Base-by-base conservation (phyloP, 2,329 filamentous ascomycete species). In the Rutstroemia sp. region DNA sequence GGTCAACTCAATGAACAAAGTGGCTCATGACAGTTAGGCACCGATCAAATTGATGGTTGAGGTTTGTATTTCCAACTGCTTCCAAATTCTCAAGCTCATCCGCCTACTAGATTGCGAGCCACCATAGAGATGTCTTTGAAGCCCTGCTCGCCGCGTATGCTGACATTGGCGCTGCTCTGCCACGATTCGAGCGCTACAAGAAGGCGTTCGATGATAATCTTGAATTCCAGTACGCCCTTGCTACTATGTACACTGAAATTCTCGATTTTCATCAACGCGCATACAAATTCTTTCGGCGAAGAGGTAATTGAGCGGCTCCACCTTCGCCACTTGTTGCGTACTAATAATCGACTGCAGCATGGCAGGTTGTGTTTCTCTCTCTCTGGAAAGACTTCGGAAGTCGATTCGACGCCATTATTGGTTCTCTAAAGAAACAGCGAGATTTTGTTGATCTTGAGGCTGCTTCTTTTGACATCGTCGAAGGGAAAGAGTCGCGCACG, bases 171-270 rank as follows among this genome's bases (percentile, higher is more conserved):
- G 68, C 70, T 0, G 64, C 68, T 0, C 62, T 79, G 1, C 59
- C 61, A 0, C 65, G 75, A 0, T 77, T 79, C 56, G 64, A 71
- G 34, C 60, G 70, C 0, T 65, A 77, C 0, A 57, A 63, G 2
- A 9, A 63, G 1, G 61, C 70, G 0, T 76, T 75, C 21, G 45
- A 41, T 1, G 55, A 52, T 0, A 64, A 75, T 8, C 27, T 57
- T 0, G 64, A 72, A 0, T 73, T 79, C 38, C 74, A 79, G 25
- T 60, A 72, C 16, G 69, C 72, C 0, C 58, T 79, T 0, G 75
- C 74, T 0, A 57, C 73, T 0, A 74, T 77, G 30, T 80, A 79
- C 42, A 64, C 69, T 0, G 73, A 77, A 12, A 77, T 80, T 18
- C 64, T 79, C 0, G 58, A 73, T 10, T 79, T 79, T 27, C 77